A percentile compares a stretch with the other conserved stretches of the same genome.
phyloP scores from a whole-genome alignment of 2,329 filamentous ascomycete species.

The Tolypocladium pustulatum region DNA sequence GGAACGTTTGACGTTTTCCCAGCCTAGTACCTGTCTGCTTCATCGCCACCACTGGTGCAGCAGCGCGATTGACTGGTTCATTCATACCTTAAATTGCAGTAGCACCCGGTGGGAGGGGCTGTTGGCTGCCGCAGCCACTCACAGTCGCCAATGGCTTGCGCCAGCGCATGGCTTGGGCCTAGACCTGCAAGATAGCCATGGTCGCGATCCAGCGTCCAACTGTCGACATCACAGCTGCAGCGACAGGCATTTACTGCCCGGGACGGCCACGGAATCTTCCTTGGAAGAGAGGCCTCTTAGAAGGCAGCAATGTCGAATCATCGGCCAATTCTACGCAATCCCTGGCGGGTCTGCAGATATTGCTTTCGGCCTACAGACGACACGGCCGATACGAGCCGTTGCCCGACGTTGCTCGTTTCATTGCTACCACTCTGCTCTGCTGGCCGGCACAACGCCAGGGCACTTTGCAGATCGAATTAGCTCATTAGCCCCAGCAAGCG shows the following conservation, averaged over 20 bases:
- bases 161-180: background rate
- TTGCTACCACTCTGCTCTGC: background rate
- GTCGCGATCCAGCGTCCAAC: background rate
- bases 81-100: background rate
- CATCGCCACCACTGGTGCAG: background rate
- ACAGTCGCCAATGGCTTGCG: background rate
- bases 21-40: background rate
- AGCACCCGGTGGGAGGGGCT: background rate
- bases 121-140: background rate
- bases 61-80: background rate
- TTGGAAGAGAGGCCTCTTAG: background rate
- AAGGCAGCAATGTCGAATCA: background rate
- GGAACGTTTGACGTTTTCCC: background rate
- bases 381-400: background rate
- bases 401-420: background rate
- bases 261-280: background rate
- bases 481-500: background rate
- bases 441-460: background rate
- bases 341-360: background rate
- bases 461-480: background rate
- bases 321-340: background rate
- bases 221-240: background rate
- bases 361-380: background rate
- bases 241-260: background rate
- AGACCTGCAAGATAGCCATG: background rate